Evolutionary conservation across 192 early-diverging fungal species (phyloP).

Genomic region (Coemansia sp.): DNA sequence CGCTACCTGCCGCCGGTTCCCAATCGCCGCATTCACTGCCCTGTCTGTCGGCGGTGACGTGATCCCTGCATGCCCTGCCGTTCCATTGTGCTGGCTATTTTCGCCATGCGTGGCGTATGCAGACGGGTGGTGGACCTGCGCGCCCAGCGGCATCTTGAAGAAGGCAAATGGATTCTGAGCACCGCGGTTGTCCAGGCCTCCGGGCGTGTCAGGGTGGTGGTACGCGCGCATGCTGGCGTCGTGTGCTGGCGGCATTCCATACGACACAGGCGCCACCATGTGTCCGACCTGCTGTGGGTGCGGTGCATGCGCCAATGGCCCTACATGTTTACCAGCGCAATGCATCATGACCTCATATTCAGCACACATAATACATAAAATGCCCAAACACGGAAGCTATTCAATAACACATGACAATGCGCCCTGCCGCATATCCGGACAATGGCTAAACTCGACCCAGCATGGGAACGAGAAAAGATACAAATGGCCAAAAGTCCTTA

Average conservation of each 20-base stretch:
- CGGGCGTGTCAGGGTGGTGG: conserved; percentile 56
- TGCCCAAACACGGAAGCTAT: not conserved
- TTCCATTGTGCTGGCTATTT: conserved; percentile 7
- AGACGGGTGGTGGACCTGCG: conserved; percentile 49
- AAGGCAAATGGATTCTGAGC: conserved; percentile 51
- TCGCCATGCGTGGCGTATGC: conserved; percentile 24
- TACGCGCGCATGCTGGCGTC: conserved; percentile 31
- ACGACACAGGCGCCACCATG: conserved; percentile 12
- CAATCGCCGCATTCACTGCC: conserved; percentile 4
- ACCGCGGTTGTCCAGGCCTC: conserved; percentile 34
- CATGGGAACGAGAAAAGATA: not conserved
- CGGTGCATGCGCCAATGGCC: conserved; percentile 9
- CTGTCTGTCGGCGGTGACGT: conserved; percentile 15
- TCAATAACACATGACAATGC: not conserved
- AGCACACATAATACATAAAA: not conserved
- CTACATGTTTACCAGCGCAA: conserved; percentile 1
- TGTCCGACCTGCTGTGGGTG: conserved; percentile 13
- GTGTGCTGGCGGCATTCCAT: conserved; percentile 17
- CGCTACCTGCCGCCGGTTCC: conserved; percentile 26
- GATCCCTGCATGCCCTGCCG: not conserved
- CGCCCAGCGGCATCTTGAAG: conserved; percentile 51
- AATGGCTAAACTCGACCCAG: conserved; percentile 2
- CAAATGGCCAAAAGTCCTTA: conserved; percentile 17
- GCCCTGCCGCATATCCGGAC: conserved; percentile 2
- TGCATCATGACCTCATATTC: conserved; percentile 4